These are phyloP conservation scores for carrot (Daucus carota) DNA, from an alignment of 129 eudicot species.

Conservation along the genomic window DH1_v3.0 NC_030383.2:3781001-3781500, in stretches of 20 bases:
- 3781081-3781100: slow-evolving; percentile 1
- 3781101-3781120: too few species aligned
- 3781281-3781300: slow-evolving; percentile 21
- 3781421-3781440: too few species aligned
- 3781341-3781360: slow-evolving; percentile 14
- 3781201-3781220: too few species aligned
- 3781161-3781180: too few species aligned
- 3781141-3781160: not conserved
- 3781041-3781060: slow-evolving; percentile 9
- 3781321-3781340: slow-evolving; percentile 54
- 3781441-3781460: too few species aligned
- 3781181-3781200: slow-evolving; percentile 4
- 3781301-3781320: not conserved
- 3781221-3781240: too few species aligned
- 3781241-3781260: slow-evolving; percentile 2
- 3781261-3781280: slow-evolving; percentile 53
- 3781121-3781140: not conserved
- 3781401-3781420: too few species aligned
- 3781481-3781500: too few species aligned
- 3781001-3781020: slow-evolving; percentile 56
- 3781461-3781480: too few species aligned
- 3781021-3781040: slow-evolving; percentile 34
- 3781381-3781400: too few species aligned
- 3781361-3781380: too few species aligned
- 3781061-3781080: slow-evolving; percentile 45